Conservation (phyloP, 805 yeast species). For the Yarrowia phangngaensis region DNA sequence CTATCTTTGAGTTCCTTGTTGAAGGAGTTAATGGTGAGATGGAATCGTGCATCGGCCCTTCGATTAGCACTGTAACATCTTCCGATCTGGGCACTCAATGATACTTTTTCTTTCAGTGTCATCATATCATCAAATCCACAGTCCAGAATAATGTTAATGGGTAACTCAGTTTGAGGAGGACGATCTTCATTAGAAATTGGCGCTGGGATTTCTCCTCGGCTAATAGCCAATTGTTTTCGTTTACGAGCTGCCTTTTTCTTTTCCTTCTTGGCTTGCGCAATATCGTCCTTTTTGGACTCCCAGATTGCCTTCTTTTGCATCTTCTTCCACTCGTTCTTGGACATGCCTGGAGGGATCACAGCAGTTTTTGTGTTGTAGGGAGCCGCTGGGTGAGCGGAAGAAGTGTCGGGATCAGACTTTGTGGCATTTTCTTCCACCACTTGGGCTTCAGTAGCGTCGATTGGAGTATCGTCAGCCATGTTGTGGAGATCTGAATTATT, state of each 20-base stretch:
- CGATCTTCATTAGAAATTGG: constrained; percentile 24
- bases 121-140: constrained; percentile 88
- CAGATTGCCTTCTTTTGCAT: constrained; percentile 54
- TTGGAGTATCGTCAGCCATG: constrained; percentile 1
- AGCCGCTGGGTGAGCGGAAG: constrained; percentile 3
- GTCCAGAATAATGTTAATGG: constrained; percentile 64
- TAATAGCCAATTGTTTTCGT: constrained; percentile 27
- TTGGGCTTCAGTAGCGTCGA: not conserved
- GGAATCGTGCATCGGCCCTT: constrained; percentile 54
- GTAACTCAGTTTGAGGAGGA: constrained; percentile 38
- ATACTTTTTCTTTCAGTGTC: constrained; percentile 66
- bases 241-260: constrained; percentile 42
- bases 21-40: constrained; percentile 60
- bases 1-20: constrained; percentile 60
- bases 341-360: constrained; percentile 74
- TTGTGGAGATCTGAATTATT: not conserved
- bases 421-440: not conserved
- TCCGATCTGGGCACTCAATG: constrained; percentile 75
- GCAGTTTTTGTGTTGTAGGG: constrained; percentile 25
- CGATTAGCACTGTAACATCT: constrained; percentile 78
- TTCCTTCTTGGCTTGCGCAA: constrained; percentile 50
- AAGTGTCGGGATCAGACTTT: not conserved
- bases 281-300: constrained; percentile 63
- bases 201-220: constrained; percentile 37
- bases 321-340: constrained; percentile 80